Evolutionary conservation across 257 asterid species (phyloP), one percentile per base, ranked within the genome.

Genomic region (Knoxia roxburghii): DNA sequence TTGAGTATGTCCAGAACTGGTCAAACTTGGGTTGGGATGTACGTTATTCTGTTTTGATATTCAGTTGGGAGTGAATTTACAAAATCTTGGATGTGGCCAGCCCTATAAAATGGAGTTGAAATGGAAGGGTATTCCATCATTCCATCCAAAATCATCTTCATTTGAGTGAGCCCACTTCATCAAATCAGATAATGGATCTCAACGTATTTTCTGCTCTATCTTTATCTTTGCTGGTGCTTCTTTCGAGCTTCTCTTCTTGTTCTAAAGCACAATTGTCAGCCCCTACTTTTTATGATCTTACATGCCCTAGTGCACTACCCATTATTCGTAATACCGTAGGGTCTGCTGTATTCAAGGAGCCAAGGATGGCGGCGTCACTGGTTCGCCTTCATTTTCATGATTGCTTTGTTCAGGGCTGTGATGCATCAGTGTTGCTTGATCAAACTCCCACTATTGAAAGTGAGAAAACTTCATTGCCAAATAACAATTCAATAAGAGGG

Each of bases 371-470:
- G 77, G 84, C 83, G 2, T 84, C 84, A 9, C 63, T 81, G 67
- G 67, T 81, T 4, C 86, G 86, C 33, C 83, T 83, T 46, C 86
- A 71, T 37, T 83, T 80, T 69, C 86, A 83, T 48, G 86, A 83
- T 14, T 80, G 88, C 80, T 56, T 56, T 24, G 62, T 56, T 30
- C 33, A 56, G 62, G 62, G 62, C 0, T 56, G 62, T 17, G 62
- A 56, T 56, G 62, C 23, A 56, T 56, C 62, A 0, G 18, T 56
- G 18, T 30, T 56, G 8, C 41, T 56, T 27, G 62, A 56, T 33
- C 40, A 56, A 35, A 56, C 62, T 3, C 29, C 62, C 29, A 24
- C 62, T 0, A 56, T 56, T 24, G 23, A 56, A 30, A 56, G 62
- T 12, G 62, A 56, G 24, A 33, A 56, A 8, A 27, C 11, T 6